phyloP scores from a whole-genome alignment of 176 grass and related monocot species.

The Cenchrus fungigraminus region DNA sequence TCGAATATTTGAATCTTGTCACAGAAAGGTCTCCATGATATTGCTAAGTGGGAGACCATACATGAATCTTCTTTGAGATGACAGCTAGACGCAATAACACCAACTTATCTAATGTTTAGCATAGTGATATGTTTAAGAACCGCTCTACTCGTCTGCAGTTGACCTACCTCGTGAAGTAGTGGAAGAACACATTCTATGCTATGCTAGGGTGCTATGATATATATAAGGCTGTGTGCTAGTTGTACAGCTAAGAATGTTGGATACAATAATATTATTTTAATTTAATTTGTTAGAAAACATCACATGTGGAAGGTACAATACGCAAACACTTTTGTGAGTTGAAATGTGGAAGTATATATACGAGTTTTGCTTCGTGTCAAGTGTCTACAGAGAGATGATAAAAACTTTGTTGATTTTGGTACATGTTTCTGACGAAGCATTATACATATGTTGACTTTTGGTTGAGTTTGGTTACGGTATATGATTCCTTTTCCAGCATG shows the following conservation, averaged over 20 bases:
- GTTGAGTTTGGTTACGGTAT: neutral
- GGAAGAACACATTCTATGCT: slow-evolving; percentile 44
- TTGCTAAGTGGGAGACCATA: slow-evolving; percentile 58
- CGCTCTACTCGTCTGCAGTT: slow-evolving; percentile 33
- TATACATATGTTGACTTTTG: slow-evolving; percentile 1
- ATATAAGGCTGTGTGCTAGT: slow-evolving; percentile 4
- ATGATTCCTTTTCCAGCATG: neutral
- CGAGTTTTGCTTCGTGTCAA: neutral
- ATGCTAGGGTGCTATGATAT: neutral
- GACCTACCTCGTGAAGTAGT: slow-evolving; percentile 39
- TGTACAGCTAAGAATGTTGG: slow-evolving; percentile 18
- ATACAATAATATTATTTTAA: neutral
- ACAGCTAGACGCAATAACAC: slow-evolving; percentile 43
- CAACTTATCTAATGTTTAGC: slow-evolving; percentile 21
- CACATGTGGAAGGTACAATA: neutral
- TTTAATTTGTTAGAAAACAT: slow-evolving; percentile 9
- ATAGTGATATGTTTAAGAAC: slow-evolving; percentile 30
- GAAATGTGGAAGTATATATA: neutral
- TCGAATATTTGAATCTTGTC: slow-evolving; percentile 49
- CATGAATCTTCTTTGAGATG: slow-evolving; percentile 50
- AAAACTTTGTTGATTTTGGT: slow-evolving; percentile 1
- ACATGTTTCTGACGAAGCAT: neutral
- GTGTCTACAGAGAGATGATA: neutral
- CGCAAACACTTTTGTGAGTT: neutral
- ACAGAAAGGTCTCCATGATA: slow-evolving; percentile 27